These are phyloP conservation scores for Lactifluus echinatus DNA, from an alignment of 768 basidiomycete species.

Conservation along the genomic window DNA sequence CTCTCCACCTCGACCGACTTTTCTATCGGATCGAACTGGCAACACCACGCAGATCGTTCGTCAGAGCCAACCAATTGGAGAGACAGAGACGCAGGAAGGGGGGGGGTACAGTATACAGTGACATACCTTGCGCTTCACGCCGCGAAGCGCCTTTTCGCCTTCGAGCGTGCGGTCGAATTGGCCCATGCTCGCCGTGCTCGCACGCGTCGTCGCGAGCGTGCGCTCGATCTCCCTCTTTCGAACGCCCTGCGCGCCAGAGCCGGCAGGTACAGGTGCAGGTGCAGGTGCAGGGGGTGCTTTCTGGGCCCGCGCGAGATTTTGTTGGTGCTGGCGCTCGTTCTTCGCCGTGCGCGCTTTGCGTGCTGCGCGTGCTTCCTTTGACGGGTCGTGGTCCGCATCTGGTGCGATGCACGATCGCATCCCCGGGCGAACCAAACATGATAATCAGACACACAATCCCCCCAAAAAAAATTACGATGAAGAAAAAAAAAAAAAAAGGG, in stretches of 20 bases:
- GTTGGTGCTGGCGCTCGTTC: conserved; percentile 68
- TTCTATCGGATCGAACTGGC: conserved; percentile 86
- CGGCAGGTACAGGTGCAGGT: no score
- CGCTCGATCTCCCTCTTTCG: conserved; percentile 71
- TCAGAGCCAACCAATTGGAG: neutral
- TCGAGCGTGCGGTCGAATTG: conserved; percentile 85
- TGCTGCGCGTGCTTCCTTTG: conserved; percentile 61
- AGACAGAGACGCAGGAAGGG: no score
- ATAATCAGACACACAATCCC: neutral
- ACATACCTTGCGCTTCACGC: conserved; percentile 86
- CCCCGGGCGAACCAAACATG: neutral
- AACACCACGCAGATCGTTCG: no score
- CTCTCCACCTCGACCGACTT: conserved; percentile 57
- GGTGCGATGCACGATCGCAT: conserved; percentile 1
- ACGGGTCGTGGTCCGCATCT: conserved; percentile 80
- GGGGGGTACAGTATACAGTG: neutral
- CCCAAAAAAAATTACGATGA: no score
- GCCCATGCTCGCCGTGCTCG: conserved; percentile 93
- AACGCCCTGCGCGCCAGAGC: conserved; percentile 30
- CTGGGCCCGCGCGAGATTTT: conserved; percentile 60
- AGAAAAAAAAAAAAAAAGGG: neutral
- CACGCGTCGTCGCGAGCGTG: conserved; percentile 64
- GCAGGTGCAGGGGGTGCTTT: conserved; percentile 19
- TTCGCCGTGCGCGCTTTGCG: conserved; percentile 78
- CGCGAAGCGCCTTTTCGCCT: conserved; percentile 82